A percentile compares a stretch with the other conserved stretches of the same genome.
phyloP scores from a whole-genome alignment of 306 rosid genomes.

The Pterocarpus macrocarpus region DNA sequence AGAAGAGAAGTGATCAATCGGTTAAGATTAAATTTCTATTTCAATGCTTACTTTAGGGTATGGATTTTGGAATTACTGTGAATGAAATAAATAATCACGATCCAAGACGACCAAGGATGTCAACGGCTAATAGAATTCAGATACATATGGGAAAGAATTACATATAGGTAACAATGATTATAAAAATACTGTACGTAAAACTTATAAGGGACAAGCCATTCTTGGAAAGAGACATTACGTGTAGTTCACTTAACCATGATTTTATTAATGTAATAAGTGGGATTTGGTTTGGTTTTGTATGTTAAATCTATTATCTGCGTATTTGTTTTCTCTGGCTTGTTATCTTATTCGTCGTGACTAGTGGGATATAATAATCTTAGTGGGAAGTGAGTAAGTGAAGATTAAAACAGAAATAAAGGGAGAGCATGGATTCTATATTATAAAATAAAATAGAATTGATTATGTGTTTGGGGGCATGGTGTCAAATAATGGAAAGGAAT shows the following conservation, averaged over 20 bases:
- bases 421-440: conserved; percentile 1
- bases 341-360: conserved; percentile 34
- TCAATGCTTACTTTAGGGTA: conserved; percentile 35
- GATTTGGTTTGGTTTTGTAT: conserved; percentile 72
- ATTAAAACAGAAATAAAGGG: conserved; percentile 11
- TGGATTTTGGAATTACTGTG: background rate
- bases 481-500: conserved; percentile 38
- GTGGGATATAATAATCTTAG: conserved; percentile 54
- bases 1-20: conserved; percentile 1
- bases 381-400: conserved; percentile 51
- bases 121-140: conserved; percentile 27
- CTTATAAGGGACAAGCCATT: conserved; percentile 24
- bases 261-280: conserved; percentile 57
- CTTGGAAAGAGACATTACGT: conserved; percentile 48
- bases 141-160: background rate
- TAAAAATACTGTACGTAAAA: background rate
- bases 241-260: conserved; percentile 49
- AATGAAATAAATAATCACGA: conserved; percentile 9
- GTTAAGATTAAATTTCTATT: background rate
- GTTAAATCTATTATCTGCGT: conserved; percentile 41
- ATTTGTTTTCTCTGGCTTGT: conserved; percentile 28
- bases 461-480: conserved; percentile 21
- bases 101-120: conserved; percentile 15
- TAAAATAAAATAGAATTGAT: conserved; percentile 8
- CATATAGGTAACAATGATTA: background rate